phyloP scores from a whole-genome alignment of 345 rosid genomes.

The Syzygium aromaticum region DNA sequence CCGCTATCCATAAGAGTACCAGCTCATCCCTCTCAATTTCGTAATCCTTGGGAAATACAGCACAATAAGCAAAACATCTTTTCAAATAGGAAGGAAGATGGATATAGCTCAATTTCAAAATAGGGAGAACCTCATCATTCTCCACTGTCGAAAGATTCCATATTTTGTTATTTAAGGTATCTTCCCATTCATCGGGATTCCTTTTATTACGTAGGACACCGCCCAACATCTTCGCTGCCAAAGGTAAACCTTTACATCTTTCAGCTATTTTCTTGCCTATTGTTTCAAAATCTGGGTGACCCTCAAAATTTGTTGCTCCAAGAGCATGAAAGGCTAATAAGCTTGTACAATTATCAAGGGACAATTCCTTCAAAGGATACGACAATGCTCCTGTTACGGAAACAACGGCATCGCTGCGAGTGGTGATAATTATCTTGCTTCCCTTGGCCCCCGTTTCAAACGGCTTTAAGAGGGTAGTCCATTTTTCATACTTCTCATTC shows the following conservation, averaged over 20 bases:
- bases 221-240: background rate
- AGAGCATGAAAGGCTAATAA: background rate
- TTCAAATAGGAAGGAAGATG: no score
- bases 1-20: no score
- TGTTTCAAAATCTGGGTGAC: accelerated
- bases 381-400: background rate
- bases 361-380: background rate
- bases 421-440: background rate
- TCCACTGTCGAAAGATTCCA: no score
- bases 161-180: no score
- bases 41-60: no score
- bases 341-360: background rate
- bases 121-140: no score
- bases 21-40: no score
- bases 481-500: background rate
- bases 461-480: background rate
- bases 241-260: background rate
- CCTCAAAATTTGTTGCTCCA: background rate
- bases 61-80: no score
- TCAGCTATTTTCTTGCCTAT: background rate
- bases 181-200: no score
- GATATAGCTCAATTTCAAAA: no score
- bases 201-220: no score
- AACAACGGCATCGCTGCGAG: accelerated
- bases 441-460: background rate